Evolutionary conservation across 345 rosid species (phyloP).

Genomic region (Murraya koenigii): DNA sequence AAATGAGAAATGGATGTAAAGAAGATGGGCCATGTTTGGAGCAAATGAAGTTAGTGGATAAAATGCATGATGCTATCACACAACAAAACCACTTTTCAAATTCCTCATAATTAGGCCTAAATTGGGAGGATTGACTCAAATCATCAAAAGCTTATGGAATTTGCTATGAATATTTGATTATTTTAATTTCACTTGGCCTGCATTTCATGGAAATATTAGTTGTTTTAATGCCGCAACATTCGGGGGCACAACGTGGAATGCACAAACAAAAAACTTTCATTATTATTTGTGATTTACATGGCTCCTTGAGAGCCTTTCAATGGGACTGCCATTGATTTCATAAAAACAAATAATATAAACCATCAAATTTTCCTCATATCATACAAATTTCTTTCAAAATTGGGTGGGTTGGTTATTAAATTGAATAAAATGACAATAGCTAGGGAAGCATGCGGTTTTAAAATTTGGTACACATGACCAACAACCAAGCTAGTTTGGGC

Average conservation of each 20-base stretch:
- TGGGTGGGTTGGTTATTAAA: no score
- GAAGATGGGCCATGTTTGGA: slow-evolving; percentile 14
- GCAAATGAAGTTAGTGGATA: slow-evolving; percentile 27
- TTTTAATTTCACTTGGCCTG: not conserved
- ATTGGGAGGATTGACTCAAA: not conserved
- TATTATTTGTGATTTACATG: not conserved
- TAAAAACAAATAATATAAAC: no score
- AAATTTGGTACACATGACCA: no score
- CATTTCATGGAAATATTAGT: not conserved
- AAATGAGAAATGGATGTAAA: slow-evolving; percentile 4
- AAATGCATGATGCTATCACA: slow-evolving; percentile 13
- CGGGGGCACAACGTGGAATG: no score
- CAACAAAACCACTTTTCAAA: slow-evolving; percentile 16
- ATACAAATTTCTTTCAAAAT: no score
- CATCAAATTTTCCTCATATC: no score
- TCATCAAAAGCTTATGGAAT: slow-evolving; percentile 8
- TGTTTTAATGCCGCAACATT: not conserved
- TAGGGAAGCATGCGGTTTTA: no score
- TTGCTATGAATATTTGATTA: not conserved
- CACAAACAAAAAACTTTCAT: no score
- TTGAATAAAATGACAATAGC: not conserved
- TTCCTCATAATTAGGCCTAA: not conserved
- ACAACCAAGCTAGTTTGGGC: not conserved
- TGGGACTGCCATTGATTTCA: no score
- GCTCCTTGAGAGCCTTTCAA: not conserved